Percentiles rank a stretch among this genome's conserved stretches.
Evolutionary conservation across 208 protist species (phyloP).

Genomic region (Angomonas ambiguus): DNA sequence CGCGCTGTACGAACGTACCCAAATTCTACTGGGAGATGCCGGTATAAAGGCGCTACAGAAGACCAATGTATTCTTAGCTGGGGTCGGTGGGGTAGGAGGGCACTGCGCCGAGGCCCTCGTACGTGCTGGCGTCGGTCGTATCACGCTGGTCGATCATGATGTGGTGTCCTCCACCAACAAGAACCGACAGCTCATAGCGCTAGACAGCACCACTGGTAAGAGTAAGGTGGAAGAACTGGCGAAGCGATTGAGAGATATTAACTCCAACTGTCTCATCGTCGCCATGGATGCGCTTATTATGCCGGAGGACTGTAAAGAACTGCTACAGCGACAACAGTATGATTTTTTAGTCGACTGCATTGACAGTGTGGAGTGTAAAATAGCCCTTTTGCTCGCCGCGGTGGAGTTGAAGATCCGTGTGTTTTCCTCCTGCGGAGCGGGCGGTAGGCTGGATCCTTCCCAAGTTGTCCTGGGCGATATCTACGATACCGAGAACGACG

Average conservation of each 20-base stretch:
- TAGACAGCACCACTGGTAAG: slow-evolving; percentile 82
- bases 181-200: slow-evolving; percentile 88
- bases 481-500: slow-evolving; percentile 78
- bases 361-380: slow-evolving; percentile 88
- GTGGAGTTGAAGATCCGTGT: slow-evolving; percentile 52
- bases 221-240: slow-evolving; percentile 82
- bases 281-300: slow-evolving; percentile 65
- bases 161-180: slow-evolving; percentile 86
- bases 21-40: slow-evolving; percentile 77
- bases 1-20: slow-evolving; percentile 78
- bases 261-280: slow-evolving; percentile 57
- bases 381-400: slow-evolving; percentile 61
- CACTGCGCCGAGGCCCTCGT: slow-evolving; percentile 86
- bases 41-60: slow-evolving; percentile 54
- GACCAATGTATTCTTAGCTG: slow-evolving; percentile 75
- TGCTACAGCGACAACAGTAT: slow-evolving; percentile 69
- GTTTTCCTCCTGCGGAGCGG: slow-evolving; percentile 80
- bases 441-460: slow-evolving; percentile 74
- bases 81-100: slow-evolving; percentile 83
- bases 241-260: slow-evolving; percentile 75
- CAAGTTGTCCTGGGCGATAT: slow-evolving; percentile 56
- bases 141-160: slow-evolving; percentile 89
- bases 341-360: slow-evolving; percentile 90
- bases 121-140: slow-evolving; percentile 76
- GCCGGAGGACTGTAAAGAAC: slow-evolving; percentile 62